Evolutionary conservation across 2,329 filamentous ascomycete species (phyloP), one percentile per base, ranked within the genome.

Genomic region (Penicillium sp.): DNA sequence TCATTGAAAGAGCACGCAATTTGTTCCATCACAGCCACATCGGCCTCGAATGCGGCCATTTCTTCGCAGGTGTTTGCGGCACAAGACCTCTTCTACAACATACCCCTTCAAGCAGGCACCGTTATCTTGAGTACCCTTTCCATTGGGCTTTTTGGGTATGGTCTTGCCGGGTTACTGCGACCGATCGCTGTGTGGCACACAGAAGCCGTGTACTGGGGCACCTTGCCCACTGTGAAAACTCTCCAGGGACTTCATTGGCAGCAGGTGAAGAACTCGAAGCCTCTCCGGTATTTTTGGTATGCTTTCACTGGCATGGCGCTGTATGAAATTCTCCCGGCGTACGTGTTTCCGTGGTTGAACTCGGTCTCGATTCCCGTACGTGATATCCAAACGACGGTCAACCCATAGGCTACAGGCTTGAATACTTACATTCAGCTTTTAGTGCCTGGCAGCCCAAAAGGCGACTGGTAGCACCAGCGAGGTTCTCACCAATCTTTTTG

Each of bases 161-260:
- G 83, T 2, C 69, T 86, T 3, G 80, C 78, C 43, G 84, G 84
- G 7, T 48, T 86, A 2, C 69, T 86, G 66, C 82, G 84, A 0
- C 83, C 83, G 0, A 77, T 86, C 38, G 76, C 78, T 1, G 83
- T 86, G 10, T 86, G 81, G 77, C 83, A 84, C 54, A 79, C 82
- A 5, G 83, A 86, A 14, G 79, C 82, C 1, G 83, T 86, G 2
- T 86, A 84, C 71, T 86, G 84, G 84, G 74, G 76, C 37, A 82
- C 75, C 5, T 68, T 85, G 5, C 83, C 83, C 0, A 81, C 78
- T 0, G 82, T 85, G 55, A 84, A 84, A 63, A 80, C 78, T 0
- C 78, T 85, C 7, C 83, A 85, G 61, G 81, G 81, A 0, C 74
- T 86, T 4, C 83, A 86, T 63, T 85, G 82, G 80, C 77, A 84